Evolutionary conservation across 2,329 filamentous ascomycete species (phyloP).

Genomic region (Pseudogymnoascus sp.): DNA sequence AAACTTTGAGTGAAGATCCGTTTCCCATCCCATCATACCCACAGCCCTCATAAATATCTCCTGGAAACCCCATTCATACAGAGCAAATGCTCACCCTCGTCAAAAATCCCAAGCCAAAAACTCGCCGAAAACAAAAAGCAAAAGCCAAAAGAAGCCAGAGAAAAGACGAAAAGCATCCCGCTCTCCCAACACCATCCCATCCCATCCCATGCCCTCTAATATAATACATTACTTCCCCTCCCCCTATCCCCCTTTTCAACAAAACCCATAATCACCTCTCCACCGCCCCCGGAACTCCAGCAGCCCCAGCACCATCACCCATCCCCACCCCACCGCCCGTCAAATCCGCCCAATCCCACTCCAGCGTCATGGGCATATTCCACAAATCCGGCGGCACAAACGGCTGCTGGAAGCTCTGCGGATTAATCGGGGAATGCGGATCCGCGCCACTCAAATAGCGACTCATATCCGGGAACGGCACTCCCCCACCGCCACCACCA

Average conservation of each 20-base stretch:
- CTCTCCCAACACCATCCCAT: neutral
- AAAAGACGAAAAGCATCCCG: neutral
- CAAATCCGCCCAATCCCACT: conserved; percentile 78
- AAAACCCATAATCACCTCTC: neutral
- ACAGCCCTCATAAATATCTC: neutral
- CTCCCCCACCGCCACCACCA: neutral
- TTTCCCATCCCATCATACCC: neutral
- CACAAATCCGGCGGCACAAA: conserved; percentile 90
- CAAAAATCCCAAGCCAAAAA: neutral
- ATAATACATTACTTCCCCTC: neutral
- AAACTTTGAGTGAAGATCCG: conserved; percentile 1
- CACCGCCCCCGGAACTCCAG: neutral
- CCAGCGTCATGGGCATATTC: conserved; percentile 91
- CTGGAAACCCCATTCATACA: neutral
- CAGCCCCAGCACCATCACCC: neutral
- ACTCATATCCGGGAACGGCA: neutral
- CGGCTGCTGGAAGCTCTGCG: conserved; percentile 65
- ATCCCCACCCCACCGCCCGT: conserved; percentile 44
- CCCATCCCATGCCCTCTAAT: neutral
- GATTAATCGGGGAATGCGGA: conserved; percentile 9
- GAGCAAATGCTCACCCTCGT: neutral
- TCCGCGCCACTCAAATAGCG: neutral
- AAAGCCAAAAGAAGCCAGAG: neutral
- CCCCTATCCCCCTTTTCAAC: neutral
- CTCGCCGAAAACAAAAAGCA: neutral